Conservation (phyloP, 2,329 filamentous ascomycete species). For the Hypoxylon sp. region DNA sequence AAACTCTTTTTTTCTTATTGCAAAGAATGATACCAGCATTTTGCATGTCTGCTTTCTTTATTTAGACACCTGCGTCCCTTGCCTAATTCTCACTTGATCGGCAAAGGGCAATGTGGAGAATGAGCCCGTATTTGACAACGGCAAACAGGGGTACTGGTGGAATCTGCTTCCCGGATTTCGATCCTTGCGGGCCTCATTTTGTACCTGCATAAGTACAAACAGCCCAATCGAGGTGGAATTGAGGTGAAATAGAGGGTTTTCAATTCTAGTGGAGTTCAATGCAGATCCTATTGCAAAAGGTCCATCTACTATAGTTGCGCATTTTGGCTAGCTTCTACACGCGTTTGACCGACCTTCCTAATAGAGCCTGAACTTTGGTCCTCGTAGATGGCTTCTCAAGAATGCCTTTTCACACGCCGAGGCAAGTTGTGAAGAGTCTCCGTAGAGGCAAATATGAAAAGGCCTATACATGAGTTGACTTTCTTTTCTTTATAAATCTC, state of each 20-base stretch:
- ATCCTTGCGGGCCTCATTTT: neutral
- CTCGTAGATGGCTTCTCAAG: neutral
- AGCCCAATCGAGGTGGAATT: neutral
- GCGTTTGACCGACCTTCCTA: neutral
- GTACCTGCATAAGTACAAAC: constrained; percentile 2
- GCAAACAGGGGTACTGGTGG: neutral
- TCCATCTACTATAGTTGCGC: neutral
- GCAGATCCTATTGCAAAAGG: neutral
- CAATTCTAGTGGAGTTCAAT: neutral
- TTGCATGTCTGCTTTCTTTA: neutral
- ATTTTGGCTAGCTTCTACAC: neutral
- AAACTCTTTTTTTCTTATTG: neutral
- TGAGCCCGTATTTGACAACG: neutral
- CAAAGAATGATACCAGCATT: neutral
- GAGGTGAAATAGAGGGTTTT: neutral
- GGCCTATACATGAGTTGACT: neutral
- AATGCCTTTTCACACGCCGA: neutral
- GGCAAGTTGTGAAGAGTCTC: neutral
- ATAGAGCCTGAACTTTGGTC: neutral
- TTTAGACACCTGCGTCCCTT: neutral
- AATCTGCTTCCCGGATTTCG: neutral
- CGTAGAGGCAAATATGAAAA: neutral
- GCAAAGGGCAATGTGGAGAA: neutral
- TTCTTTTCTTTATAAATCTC: neutral
- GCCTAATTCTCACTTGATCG: neutral